A percentile compares a stretch with the other conserved stretches of the same genome.
These are phyloP conservation scores for Curvularia verruculosa DNA, from an alignment of 2,329 filamentous ascomycete genomes.

Conservation along the genomic window DNA sequence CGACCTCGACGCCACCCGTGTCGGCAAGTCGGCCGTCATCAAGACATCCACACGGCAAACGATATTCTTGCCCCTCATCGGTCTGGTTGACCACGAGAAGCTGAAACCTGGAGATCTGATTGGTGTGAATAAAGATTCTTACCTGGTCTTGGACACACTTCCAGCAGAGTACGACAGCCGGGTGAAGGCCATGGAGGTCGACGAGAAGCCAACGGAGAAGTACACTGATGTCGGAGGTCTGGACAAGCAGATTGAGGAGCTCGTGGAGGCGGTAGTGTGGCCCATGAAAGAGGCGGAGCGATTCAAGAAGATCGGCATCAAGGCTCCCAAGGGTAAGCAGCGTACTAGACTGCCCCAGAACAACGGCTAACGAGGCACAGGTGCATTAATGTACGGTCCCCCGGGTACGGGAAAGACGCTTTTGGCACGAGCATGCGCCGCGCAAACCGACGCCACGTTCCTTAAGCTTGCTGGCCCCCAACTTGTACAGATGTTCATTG, in stretches of 20 bases:
- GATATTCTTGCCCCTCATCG: constrained; percentile 96
- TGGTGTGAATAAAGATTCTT: constrained; percentile 98
- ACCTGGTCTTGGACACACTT: constrained; percentile 93
- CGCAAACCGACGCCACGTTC: constrained; percentile 98
- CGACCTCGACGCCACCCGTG: constrained; percentile 92
- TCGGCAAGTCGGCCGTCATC: constrained; percentile 98
- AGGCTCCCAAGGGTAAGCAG: constrained; percentile 89
- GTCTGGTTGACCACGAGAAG: constrained; percentile 92
- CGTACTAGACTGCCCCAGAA: neutral
- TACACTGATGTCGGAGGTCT: constrained; percentile 97
- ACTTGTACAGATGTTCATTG: constrained; percentile 99
- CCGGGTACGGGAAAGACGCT: constrained; percentile 91
- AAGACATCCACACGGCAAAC: constrained; percentile 98
- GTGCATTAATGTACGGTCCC: constrained; percentile 96
- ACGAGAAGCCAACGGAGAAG: constrained; percentile 99
- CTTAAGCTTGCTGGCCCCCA: constrained; percentile 97
- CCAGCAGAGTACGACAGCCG: constrained; percentile 98
- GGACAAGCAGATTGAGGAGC: constrained; percentile 98
- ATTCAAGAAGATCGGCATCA: constrained; percentile 99
- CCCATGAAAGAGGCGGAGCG: constrained; percentile 99
- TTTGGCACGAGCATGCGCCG: constrained; percentile 91
- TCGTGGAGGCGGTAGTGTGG: constrained; percentile 98
- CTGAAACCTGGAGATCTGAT: constrained; percentile 96
- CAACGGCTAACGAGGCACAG: constrained; percentile 47
- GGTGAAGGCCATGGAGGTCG: constrained; percentile 99